These are phyloP conservation scores for Fraxinus xanthoxyloides DNA, from an alignment of 305 asterid genomes.

Conservation along the genomic window DNA sequence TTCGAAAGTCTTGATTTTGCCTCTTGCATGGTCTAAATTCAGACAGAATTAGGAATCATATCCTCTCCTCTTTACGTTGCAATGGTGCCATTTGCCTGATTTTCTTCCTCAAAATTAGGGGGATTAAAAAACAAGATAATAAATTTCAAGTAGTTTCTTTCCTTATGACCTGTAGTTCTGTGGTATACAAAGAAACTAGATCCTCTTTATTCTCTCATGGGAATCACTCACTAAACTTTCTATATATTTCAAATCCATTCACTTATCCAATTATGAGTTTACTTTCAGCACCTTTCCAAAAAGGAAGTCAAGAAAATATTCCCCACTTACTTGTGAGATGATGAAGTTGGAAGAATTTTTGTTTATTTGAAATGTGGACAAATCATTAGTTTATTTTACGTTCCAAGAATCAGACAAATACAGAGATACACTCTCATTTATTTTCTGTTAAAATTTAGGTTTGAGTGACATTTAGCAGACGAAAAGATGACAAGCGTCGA, in stretches of 20 bases:
- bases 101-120: not conserved
- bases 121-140: not conserved
- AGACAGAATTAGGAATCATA: not conserved
- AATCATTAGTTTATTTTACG: not conserved
- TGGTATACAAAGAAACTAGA: not conserved
- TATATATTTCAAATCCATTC: not conserved
- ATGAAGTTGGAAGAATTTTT: not conserved
- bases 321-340: not conserved
- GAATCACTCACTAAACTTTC: not conserved
- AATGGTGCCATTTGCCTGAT: not conserved
- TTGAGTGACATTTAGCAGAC: not conserved
- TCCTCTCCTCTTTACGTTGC: not conserved
- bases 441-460: not conserved
- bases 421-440: not conserved
- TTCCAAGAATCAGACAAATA: not conserved
- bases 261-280: not conserved
- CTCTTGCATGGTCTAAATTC: not conserved
- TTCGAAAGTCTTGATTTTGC: not conserved
- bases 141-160: not conserved
- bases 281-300: not conserved
- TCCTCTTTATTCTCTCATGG: not conserved
- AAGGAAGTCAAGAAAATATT: not conserved
- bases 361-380: not conserved
- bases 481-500: conserved; percentile 15
- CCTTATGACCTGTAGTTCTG: not conserved